These are phyloP conservation scores for Sedum album DNA, from an alignment of 164 flowering plant genomes.

Conservation along the genomic window DNA sequence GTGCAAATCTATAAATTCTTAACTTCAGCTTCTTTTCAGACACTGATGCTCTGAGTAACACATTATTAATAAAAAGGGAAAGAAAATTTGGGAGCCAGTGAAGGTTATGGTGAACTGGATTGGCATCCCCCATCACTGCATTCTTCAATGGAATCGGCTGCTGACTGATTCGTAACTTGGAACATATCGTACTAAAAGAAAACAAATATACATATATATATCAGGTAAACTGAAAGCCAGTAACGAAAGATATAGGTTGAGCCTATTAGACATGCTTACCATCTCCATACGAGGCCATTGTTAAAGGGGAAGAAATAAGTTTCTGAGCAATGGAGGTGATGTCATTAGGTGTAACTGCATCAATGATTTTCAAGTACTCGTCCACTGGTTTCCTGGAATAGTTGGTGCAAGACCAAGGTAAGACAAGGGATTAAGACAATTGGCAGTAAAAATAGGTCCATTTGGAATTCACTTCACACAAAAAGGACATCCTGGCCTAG, in stretches of 20 bases:
- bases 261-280: constrained; percentile 30
- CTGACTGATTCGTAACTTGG: constrained; percentile 7
- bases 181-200: not conserved
- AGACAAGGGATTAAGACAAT: not conserved
- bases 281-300: constrained; percentile 90
- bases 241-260: not conserved
- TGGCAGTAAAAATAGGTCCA: not conserved
- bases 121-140: not conserved
- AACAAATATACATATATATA: not conserved
- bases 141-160: constrained; percentile 5
- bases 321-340: constrained; percentile 42
- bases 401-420: not conserved
- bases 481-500: too few species aligned
- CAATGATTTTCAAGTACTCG: constrained; percentile 65
- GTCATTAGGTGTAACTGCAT: constrained; percentile 52
- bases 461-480: too few species aligned
- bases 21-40: not conserved
- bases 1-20: not conserved
- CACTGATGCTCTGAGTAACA: not conserved
- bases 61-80: not conserved
- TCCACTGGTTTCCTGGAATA: constrained; percentile 55
- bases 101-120: not conserved
- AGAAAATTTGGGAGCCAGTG: not conserved
- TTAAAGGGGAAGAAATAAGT: constrained; percentile 66
- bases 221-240: not conserved